A percentile compares a stretch with the other conserved stretches of the same genome.
phyloP scores from a whole-genome alignment of 805 yeast species.

The Saturnispora ahearnii region DNA sequence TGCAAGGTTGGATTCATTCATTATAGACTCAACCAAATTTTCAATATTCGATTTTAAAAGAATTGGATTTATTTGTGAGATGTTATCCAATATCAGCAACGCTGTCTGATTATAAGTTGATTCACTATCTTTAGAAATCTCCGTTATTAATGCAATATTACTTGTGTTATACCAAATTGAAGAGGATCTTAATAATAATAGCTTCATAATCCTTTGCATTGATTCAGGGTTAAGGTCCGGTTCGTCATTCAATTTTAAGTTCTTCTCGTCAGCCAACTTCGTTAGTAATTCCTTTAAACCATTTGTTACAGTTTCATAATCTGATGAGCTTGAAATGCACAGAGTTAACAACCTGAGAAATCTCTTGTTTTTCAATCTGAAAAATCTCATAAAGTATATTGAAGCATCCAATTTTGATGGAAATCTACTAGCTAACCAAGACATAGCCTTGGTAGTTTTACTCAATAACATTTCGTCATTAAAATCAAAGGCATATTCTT shows the following conservation, averaged over 20 bases:
- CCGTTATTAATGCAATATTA: constrained; percentile 48
- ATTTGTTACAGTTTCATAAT: constrained; percentile 49
- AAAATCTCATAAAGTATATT: constrained; percentile 44
- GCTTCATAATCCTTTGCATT: constrained; percentile 43
- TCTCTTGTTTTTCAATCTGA: constrained; percentile 49
- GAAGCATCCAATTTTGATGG: constrained; percentile 43
- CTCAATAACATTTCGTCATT: constrained; percentile 11
- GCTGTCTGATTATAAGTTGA: constrained; percentile 29
- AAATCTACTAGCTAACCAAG: constrained; percentile 51
- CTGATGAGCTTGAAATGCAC: constrained; percentile 45
- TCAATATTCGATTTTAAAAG: constrained; percentile 53
- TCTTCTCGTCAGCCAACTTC: constrained; percentile 45
- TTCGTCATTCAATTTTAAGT: constrained; percentile 26
- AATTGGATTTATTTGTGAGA: constrained; percentile 53
- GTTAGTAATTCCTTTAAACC: constrained; percentile 55
- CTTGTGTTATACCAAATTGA: constrained; percentile 56
- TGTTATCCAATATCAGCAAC: constrained; percentile 46
- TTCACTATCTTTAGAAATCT: constrained; percentile 30
- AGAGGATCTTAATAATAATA: constrained; percentile 54
- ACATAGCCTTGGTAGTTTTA: constrained; percentile 45
- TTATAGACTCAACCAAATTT: constrained; percentile 31
- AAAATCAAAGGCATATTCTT: constrained; percentile 31
- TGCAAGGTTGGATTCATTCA: not conserved
- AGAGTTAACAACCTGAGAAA: constrained; percentile 45
- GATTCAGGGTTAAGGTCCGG: constrained; percentile 36